phyloP scores from a whole-genome alignment of 129 eudicot genomes.

The Gnaphalium uliginosum region DNA sequence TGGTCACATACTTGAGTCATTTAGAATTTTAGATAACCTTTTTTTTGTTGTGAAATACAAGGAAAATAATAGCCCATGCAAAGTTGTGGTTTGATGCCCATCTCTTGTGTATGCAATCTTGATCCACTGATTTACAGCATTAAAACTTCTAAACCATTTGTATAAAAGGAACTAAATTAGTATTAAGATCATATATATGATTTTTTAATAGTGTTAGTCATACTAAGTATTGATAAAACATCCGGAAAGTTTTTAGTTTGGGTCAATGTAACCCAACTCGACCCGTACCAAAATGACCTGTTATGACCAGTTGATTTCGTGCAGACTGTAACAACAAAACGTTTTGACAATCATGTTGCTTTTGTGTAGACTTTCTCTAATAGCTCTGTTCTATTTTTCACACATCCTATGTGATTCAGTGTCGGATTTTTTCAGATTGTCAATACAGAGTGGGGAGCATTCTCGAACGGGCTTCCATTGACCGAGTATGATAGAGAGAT shows the following conservation, averaged over 20 bases:
- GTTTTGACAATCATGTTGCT: not conserved
- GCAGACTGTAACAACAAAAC: not conserved
- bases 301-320: conserved; percentile 2
- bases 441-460: conserved; percentile 93
- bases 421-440: conserved; percentile 45
- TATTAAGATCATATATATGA: too few species aligned
- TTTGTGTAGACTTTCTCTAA: not conserved
- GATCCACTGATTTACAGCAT: not conserved
- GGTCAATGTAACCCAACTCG: not conserved
- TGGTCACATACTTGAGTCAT: not conserved
- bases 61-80: not conserved
- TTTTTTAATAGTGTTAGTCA: not conserved
- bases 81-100: not conserved
- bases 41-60: not conserved
- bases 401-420: not conserved
- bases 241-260: not conserved
- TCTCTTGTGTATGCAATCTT: not conserved
- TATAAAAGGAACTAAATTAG: not conserved
- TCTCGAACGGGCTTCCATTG: conserved; percentile 79
- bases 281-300: not conserved
- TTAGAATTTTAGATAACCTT: not conserved
- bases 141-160: not conserved
- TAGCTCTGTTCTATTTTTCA: not conserved
- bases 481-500: conserved; percentile 66
- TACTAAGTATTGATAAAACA: not conserved